phyloP scores from a whole-genome alignment of 768 basidiomycete genomes.

The Lactifluus hygrophoroides region DNA sequence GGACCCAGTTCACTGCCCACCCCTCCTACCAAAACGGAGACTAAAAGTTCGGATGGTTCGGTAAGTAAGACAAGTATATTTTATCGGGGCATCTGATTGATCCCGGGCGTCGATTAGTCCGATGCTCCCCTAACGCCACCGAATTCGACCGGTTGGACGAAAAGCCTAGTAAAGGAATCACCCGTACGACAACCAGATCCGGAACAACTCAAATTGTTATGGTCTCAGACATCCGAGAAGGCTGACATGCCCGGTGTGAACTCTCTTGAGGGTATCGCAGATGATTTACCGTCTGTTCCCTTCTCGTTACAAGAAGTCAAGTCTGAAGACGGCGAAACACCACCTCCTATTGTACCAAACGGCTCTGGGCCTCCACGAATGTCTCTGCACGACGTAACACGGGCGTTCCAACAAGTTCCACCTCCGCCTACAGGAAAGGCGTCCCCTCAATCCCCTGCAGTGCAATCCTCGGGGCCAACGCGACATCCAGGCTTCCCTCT shows the following conservation, averaged over 20 bases:
- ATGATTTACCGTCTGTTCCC: conserved; percentile 71
- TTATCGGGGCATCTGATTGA: conserved; percentile 10
- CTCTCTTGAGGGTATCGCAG: conserved; percentile 75
- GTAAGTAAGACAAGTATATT: conserved; percentile 31
- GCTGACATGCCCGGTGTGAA: conserved; percentile 60
- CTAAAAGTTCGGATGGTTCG: conserved; percentile 45
- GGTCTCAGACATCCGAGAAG: conserved; percentile 72
- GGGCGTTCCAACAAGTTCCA: conserved; percentile 83
- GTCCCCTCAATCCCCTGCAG: conserved; percentile 35
- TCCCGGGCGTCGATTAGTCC: conserved; percentile 29
- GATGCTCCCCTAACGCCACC: conserved; percentile 42
- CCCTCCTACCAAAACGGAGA: conserved; percentile 34
- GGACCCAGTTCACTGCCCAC: conserved; percentile 23
- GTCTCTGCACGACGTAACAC: conserved; percentile 74
- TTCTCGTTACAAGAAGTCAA: conserved; percentile 81
- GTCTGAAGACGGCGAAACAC: conserved; percentile 77
- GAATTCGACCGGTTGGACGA: conserved; percentile 45
- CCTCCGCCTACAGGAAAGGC: conserved; percentile 45
- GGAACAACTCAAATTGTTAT: conserved; percentile 78
- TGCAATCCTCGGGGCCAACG: conserved; percentile 6
- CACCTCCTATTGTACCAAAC: conserved; percentile 52
- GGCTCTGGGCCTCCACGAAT: conserved; percentile 49
- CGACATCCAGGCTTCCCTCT: conserved; percentile 17
- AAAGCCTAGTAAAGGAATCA: conserved; percentile 58
- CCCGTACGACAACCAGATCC: conserved; percentile 64